phyloP scores from a whole-genome alignment of 768 basidiomycete species.

The Termitomyces sp. region DNA sequence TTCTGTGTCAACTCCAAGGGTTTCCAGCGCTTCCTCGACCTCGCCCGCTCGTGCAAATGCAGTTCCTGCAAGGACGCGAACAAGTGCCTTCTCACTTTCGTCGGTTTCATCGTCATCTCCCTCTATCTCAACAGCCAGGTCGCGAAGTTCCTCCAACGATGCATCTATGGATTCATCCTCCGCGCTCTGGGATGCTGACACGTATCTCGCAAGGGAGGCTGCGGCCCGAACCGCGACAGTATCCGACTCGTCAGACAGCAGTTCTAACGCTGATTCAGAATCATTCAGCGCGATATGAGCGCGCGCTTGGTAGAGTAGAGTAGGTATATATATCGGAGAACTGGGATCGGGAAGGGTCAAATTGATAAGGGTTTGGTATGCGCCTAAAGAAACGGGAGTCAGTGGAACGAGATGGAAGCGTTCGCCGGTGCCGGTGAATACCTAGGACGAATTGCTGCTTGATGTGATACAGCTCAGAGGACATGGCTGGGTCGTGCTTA shows the following conservation, averaged over 20 bases:
- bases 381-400: slow-evolving; percentile 38
- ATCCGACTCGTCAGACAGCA: slow-evolving; percentile 57
- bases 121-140: slow-evolving; percentile 84
- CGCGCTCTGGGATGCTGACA: slow-evolving; percentile 38
- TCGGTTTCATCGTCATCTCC: slow-evolving; percentile 66
- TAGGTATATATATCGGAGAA: slow-evolving; percentile 61
- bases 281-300: slow-evolving; percentile 71
- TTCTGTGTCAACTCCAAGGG: slow-evolving; percentile 68
- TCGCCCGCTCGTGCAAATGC: slow-evolving; percentile 84
- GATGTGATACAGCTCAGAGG: slow-evolving; percentile 61
- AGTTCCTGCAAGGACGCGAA: slow-evolving; percentile 80
- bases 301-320: slow-evolving; percentile 75
- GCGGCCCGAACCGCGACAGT: slow-evolving; percentile 71
- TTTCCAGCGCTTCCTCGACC: slow-evolving; percentile 90
- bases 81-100: slow-evolving; percentile 68
- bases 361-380: slow-evolving; percentile 60
- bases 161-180: slow-evolving; percentile 55
- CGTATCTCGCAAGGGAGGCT: slow-evolving; percentile 68
- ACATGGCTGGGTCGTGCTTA: slow-evolving; percentile 21
- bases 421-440: slow-evolving; percentile 21
- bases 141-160: slow-evolving; percentile 77
- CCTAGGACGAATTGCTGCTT: slow-evolving; percentile 78
- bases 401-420: not conserved
- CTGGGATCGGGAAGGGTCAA: slow-evolving; percentile 54
- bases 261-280: slow-evolving; percentile 47